A percentile compares a stretch with the other conserved stretches of the same genome.
These are phyloP conservation scores for Hortaea sp. DNA, from an alignment of 2,329 filamentous ascomycete genomes.

Conservation along the genomic window DNA sequence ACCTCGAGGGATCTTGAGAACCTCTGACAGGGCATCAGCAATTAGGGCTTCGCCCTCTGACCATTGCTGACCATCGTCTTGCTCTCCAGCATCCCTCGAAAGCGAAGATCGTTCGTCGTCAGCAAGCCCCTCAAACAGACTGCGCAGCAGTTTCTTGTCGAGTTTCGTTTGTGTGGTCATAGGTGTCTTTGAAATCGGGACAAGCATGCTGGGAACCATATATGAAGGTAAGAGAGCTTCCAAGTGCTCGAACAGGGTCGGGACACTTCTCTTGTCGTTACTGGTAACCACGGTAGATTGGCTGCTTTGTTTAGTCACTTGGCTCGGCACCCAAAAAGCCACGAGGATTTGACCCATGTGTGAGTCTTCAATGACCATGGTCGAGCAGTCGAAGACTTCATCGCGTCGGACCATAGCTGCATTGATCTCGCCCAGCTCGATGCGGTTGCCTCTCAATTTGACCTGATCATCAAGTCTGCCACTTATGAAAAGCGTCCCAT, in stretches of 20 bases:
- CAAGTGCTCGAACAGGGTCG: conserved; percentile 46
- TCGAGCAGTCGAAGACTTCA: conserved; percentile 52
- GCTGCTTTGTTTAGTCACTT: neutral
- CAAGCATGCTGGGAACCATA: conserved; percentile 66
- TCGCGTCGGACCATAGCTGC: conserved; percentile 45
- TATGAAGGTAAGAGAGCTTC: conserved; percentile 54
- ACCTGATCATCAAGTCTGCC: conserved; percentile 71
- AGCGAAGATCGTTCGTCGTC: conserved; percentile 8
- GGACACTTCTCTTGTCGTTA: conserved; percentile 1
- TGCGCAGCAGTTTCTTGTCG: conserved; percentile 47
- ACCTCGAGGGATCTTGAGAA: conserved; percentile 36
- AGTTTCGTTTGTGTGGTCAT: conserved; percentile 67
- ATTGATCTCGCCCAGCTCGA: conserved; percentile 71
- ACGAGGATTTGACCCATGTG: conserved; percentile 46
- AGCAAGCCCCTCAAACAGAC: neutral
- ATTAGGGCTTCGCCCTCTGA: conserved; percentile 48
- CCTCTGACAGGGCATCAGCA: conserved; percentile 43
- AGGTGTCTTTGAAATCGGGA: conserved; percentile 61
- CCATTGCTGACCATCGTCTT: conserved; percentile 30
- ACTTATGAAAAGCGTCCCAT: conserved; percentile 63
- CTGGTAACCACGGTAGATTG: neutral
- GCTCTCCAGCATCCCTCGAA: conserved; percentile 21
- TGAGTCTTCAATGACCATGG: conserved; percentile 44
- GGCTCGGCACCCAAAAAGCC: conserved; percentile 55
- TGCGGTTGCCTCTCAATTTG: conserved; percentile 69